A percentile compares a stretch with the other conserved stretches of the same genome.
Evolutionary conservation across 2,329 filamentous ascomycete genomes (phyloP).

Genomic region (Aspergillus jensenii): DNA sequence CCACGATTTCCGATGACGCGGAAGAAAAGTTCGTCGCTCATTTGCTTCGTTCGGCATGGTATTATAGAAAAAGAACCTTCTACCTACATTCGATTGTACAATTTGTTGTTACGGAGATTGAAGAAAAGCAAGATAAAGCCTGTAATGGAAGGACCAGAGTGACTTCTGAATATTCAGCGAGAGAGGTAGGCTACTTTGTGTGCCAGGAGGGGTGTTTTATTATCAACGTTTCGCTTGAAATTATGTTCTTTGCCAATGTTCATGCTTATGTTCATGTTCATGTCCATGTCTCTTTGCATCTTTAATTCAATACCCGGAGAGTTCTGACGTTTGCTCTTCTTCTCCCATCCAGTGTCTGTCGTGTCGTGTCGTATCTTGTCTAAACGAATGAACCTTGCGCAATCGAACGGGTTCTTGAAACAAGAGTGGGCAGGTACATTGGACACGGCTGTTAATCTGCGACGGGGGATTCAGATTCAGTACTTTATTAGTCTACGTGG

Average conservation of each 20-base stretch:
- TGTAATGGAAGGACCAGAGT: conserved; percentile 8
- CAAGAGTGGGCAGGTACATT: background rate
- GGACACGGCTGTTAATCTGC: background rate
- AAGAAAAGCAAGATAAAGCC: conserved; percentile 7
- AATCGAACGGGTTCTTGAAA: background rate
- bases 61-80: conserved; percentile 14
- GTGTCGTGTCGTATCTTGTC: conserved; percentile 1
- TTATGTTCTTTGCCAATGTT: conserved; percentile 4
- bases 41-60: conserved; percentile 9
- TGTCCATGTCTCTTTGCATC: conserved; percentile 16
- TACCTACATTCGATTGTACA: conserved; percentile 23
- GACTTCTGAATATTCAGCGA: conserved; percentile 15
- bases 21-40: conserved; percentile 17
- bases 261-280: conserved; percentile 10
- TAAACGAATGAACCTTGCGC: background rate
- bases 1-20: conserved; percentile 16
- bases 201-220: background rate
- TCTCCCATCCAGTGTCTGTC: conserved; percentile 9
- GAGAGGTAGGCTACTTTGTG: conserved; percentile 13
- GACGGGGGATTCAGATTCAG: too few species aligned
- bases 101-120: conserved; percentile 14
- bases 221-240: background rate
- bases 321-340: conserved; percentile 17
- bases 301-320: conserved; percentile 27
- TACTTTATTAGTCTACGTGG: too few species aligned